Conservation (phyloP, 164 flowering plant species). For the Berberis vulgaris region DNA sequence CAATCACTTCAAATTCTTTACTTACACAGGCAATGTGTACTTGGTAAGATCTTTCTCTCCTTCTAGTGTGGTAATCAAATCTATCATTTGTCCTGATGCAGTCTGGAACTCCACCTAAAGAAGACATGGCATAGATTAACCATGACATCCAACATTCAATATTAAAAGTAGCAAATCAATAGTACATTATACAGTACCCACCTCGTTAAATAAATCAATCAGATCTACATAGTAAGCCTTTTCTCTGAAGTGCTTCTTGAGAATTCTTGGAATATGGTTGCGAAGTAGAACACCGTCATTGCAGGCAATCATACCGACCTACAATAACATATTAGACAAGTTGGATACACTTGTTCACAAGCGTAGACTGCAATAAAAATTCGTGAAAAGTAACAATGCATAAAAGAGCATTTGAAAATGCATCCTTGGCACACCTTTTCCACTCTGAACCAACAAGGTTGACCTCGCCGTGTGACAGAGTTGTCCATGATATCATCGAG, state of each 20-base stretch:
- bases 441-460: slow-evolving; percentile 86
- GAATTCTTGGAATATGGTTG: slow-evolving; percentile 79
- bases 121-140: background rate
- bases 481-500: slow-evolving; percentile 95
- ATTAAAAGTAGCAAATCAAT: background rate
- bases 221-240: slow-evolving; percentile 88
- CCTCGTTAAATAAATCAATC: slow-evolving; percentile 93
- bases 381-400: background rate
- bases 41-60: slow-evolving; percentile 87
- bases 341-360: background rate
- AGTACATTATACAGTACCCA: slow-evolving; percentile 12
- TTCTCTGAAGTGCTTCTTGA: slow-evolving; percentile 63
- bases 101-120: slow-evolving; percentile 91
- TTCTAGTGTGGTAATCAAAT: slow-evolving; percentile 83
- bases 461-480: slow-evolving; percentile 86
- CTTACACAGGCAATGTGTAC: slow-evolving; percentile 45
- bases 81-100: slow-evolving; percentile 93
- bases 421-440: slow-evolving; percentile 42
- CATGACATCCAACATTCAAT: slow-evolving; percentile 2
- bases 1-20: too few relatives aligned
- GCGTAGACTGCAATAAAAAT: too few relatives aligned
- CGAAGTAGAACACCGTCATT: slow-evolving; percentile 88
- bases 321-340: slow-evolving; percentile 3
- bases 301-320: slow-evolving; percentile 86
- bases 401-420: background rate